phyloP scores from a whole-genome alignment of 148 eudicot genomes.

The Rheum nobile region DNA sequence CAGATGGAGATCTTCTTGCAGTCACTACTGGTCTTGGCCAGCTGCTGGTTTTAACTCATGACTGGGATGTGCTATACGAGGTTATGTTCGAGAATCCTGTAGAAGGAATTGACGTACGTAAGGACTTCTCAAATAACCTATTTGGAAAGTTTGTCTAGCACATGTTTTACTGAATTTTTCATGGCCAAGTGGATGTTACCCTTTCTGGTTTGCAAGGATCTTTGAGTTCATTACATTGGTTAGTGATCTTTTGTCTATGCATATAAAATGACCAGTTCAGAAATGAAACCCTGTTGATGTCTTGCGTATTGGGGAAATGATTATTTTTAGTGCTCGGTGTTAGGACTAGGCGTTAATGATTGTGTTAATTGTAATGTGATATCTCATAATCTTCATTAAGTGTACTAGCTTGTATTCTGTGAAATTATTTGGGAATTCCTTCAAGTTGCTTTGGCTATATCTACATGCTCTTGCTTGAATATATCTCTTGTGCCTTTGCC shows the following conservation, averaged over 20 bases:
- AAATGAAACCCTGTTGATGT: not conserved
- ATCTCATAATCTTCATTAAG: not conserved
- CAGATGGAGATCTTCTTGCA: conserved; percentile 90
- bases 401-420: not conserved
- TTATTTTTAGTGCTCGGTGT: not conserved
- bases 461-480: not conserved
- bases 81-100: conserved; percentile 49
- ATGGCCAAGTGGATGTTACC: not conserved
- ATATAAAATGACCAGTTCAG: not conserved
- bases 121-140: conserved; percentile 31
- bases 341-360: not conserved
- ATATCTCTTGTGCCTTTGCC: not conserved
- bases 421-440: not conserved
- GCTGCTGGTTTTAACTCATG: conserved; percentile 83
- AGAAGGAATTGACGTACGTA: conserved; percentile 75
- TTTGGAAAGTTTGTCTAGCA: not conserved
- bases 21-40: conserved; percentile 79
- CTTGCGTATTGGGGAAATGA: not conserved
- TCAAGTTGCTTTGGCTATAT: not conserved
- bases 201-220: not conserved
- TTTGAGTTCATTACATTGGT: not conserved
- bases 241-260: not conserved
- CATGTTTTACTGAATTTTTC: not conserved
- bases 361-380: not conserved
- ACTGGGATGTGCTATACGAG: conserved; percentile 89